Base-by-base conservation (phyloP, 176 grass and related monocot species). In the Cenchrus fungigraminus region DNA sequence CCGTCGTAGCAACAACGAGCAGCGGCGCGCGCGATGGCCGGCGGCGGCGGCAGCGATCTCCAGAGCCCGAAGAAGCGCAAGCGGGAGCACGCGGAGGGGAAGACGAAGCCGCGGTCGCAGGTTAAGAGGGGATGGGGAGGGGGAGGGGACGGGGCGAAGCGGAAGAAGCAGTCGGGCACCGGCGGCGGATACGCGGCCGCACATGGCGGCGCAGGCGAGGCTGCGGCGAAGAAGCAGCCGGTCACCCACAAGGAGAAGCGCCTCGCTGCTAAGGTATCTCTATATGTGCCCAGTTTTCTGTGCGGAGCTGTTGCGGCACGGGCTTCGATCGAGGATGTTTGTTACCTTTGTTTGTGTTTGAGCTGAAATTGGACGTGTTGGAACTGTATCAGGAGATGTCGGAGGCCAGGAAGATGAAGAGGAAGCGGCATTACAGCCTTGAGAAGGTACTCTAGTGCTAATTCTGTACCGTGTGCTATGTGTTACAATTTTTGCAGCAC, bases 341-440 rank as follows among this genome's bases (percentile, higher is more conserved):
- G 25, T 40, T 40, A 40, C 37, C 17, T 22, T 14, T 9, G 20
- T 65, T 65, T 73, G 59, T 28, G 4, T 19, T 75, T 37, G 89
- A 76, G 51, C 64, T 91, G 17, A 62, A 44, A 20, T 51, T 56
- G 51, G 12, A 15, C 47, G 45, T 7, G 14, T 15, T 49, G 3
- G 44, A 1, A 42, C 42, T 43, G 12, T 68, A 20, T 13, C 80
- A 94, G 91, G 94, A 94, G 72, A 86, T 97, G 76, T 53, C 73
- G 31, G 94, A 94, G 79, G 80, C 90, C 2, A 90, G 94, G 91
- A 97, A 97, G 83, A 94, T 89, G 90, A 94, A 85, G 83, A 83
- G 90, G 82, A 97, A 86, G 62, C 77, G 14, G 43, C 88, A 97
- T 77, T 97, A 97, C 77, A 85, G 19, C 85, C 88, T 94, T 28